Base-by-base conservation (phyloP, 129 eudicot species). In the Flaveria bidentis region DNA sequence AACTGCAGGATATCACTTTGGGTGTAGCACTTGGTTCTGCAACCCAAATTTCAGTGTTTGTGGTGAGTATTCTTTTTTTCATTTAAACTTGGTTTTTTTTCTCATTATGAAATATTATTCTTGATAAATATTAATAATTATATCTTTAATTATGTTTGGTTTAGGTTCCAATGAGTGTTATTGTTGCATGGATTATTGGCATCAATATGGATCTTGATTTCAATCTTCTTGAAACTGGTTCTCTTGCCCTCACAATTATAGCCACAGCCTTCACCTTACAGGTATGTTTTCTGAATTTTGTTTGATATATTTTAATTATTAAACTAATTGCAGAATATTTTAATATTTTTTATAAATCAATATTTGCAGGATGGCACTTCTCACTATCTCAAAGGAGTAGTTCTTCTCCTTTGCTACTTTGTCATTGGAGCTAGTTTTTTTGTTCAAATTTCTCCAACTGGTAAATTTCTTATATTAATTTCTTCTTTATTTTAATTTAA, bases 21-120 rank as follows among this genome's bases (percentile, higher is more conserved):
- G 92, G 97, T 65, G 97, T 93, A 28, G 97, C 98, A 76, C 79
- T 93, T 61, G 98, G 98, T 42, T 93, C 98, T 63, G 98, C 98
- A 71, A 88, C 98, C 82, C 98, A 93, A 84, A 88, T 93, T 72
- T 80, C 95, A 2, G 78, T 88, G 79, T 93, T 93, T 83, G 98
- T 93, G 98, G 98, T 90, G 36, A 81, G 94, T 55, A 20, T 66
- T 66, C 0, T 20, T 52, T 52, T 41, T 41, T 67, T 41, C 2
- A 26, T 58, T 22, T 17, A 4, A 25, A 23, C 17, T 20, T 20
- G 0, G 0, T 20, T 20, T 20, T 20, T 20, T 20, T 20, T 20
- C 22, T 20, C 22, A 20, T 20, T 20, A 20, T 20, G 30, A 26
- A 26, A 26, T 2, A 26, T 26, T 26, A 2, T 26, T 26, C 22